phyloP scores from a whole-genome alignment of 2,329 filamentous ascomycete species.

The Ceratocystis ficicola region DNA sequence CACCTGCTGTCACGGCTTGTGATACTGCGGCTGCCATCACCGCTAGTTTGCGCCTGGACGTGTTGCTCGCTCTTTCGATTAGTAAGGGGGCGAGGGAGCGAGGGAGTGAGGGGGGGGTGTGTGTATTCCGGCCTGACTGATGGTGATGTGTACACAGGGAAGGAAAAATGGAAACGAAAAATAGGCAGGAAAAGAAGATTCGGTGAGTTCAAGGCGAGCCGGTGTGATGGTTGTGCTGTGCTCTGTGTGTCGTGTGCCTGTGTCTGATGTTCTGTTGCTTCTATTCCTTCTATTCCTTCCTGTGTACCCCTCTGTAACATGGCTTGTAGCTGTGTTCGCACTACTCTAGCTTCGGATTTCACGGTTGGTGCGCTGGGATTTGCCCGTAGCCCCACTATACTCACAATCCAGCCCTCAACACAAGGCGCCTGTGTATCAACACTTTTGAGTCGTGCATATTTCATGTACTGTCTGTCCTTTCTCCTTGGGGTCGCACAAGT shows the following conservation, averaged over 20 bases:
- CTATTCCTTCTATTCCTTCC: background rate
- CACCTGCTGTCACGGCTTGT: slow-evolving; percentile 12
- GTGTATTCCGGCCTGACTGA: background rate
- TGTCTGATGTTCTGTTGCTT: background rate
- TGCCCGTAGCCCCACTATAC: too few species aligned
- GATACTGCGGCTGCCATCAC: slow-evolving; percentile 21
- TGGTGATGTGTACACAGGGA: slow-evolving; percentile 5
- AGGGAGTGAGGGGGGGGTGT: slow-evolving; percentile 6
- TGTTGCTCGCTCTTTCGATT: background rate
- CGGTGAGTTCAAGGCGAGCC: background rate
- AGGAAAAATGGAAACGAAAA: slow-evolving; percentile 1
- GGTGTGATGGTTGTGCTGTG: background rate
- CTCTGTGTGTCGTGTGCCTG: slow-evolving; percentile 2
- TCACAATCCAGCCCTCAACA: background rate
- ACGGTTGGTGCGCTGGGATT: background rate
- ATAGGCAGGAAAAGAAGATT: background rate
- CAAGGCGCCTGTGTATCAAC: background rate
- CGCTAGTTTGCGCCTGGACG: slow-evolving; percentile 19
- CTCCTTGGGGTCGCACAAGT: too few species aligned
- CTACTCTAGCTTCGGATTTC: background rate
- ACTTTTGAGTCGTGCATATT: background rate
- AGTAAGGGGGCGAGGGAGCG: slow-evolving; percentile 5
- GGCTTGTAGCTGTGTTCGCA: too few species aligned
- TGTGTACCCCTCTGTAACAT: background rate
- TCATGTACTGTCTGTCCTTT: background rate